Conservation (phyloP, 2,329 filamentous ascomycete species). For the Alternaria infectoria region DNA sequence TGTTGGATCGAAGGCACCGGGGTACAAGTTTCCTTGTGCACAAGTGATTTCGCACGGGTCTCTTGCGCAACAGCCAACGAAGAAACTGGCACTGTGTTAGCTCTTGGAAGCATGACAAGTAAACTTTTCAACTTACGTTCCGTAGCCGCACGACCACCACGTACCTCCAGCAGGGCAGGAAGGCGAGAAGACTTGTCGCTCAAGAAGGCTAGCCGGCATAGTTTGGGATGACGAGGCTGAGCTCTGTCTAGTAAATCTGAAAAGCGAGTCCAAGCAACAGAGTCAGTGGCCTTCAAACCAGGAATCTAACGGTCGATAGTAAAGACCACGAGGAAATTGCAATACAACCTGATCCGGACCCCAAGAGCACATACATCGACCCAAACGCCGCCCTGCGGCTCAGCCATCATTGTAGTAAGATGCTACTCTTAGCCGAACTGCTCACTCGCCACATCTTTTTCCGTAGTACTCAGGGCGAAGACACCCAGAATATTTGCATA, state of each 20-base stretch:
- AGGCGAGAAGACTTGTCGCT: constrained; percentile 31
- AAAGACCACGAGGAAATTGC: not conserved
- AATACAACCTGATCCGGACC: not conserved
- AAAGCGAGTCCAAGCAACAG: not conserved
- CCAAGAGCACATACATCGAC: not conserved
- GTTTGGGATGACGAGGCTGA: not conserved
- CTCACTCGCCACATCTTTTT: not conserved
- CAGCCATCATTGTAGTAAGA: not conserved
- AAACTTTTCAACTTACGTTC: constrained; percentile 11
- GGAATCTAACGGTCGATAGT: not conserved
- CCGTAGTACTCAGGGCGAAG: not conserved
- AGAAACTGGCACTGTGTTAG: constrained; percentile 22
- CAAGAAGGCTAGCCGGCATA: constrained; percentile 7
- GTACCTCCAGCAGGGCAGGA: constrained; percentile 43
- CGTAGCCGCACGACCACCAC: constrained; percentile 45
- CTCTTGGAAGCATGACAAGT: no score
- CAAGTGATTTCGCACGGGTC: constrained; percentile 47
- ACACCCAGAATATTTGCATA: not conserved
- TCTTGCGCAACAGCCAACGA: constrained; percentile 47
- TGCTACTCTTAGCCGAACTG: not conserved
- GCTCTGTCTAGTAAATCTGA: not conserved
- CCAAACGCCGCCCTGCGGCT: not conserved
- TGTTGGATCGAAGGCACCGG: constrained; percentile 41
- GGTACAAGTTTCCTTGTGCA: constrained; percentile 35
- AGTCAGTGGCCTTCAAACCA: not conserved